These are phyloP conservation scores for Carallia brachiata DNA, from an alignment of 345 rosid species.

Conservation along the genomic window DNA sequence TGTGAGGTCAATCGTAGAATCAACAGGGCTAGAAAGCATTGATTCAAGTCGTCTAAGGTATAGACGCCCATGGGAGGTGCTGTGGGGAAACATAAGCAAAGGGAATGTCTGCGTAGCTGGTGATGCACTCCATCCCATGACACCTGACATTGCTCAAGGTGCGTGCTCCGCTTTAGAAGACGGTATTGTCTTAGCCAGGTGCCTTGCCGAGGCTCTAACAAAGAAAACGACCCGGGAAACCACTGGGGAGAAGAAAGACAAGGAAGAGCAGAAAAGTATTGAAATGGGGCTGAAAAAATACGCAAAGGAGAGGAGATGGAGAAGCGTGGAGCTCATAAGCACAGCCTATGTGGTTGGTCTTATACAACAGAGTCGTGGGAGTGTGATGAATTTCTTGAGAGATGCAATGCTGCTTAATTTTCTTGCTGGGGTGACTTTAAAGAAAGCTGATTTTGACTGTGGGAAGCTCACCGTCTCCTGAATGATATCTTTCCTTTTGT, in stretches of 20 bases:
- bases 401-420: slow-evolving; percentile 37
- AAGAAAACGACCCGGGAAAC: slow-evolving; percentile 11
- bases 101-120: slow-evolving; percentile 64
- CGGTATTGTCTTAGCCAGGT: slow-evolving; percentile 58
- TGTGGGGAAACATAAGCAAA: slow-evolving; percentile 54
- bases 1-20: slow-evolving; percentile 36
- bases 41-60: slow-evolving; percentile 29
- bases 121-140: slow-evolving; percentile 76
- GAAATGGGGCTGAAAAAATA: slow-evolving; percentile 44
- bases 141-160: slow-evolving; percentile 70
- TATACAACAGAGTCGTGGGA: slow-evolving; percentile 45
- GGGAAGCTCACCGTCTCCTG: slow-evolving; percentile 30
- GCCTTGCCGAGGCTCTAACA: slow-evolving; percentile 48
- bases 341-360: slow-evolving; percentile 48
- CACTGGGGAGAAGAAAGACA: slow-evolving; percentile 5
- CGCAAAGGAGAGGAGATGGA: slow-evolving; percentile 60
- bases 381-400: slow-evolving; percentile 35
- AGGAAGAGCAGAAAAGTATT: slow-evolving; percentile 33
- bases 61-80: slow-evolving; percentile 58
- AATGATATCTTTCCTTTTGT: neutral
- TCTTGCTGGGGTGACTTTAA: slow-evolving; percentile 29
- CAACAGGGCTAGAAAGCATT: slow-evolving; percentile 36
- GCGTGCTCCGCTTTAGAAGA: slow-evolving; percentile 72
- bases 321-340: slow-evolving; percentile 52
- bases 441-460: slow-evolving; percentile 47